Percentiles rank a stretch among this genome's conserved stretches.
Evolutionary conservation across 345 rosid genomes (phyloP).

Genomic region (Pseudoturritis turrita): DNA sequence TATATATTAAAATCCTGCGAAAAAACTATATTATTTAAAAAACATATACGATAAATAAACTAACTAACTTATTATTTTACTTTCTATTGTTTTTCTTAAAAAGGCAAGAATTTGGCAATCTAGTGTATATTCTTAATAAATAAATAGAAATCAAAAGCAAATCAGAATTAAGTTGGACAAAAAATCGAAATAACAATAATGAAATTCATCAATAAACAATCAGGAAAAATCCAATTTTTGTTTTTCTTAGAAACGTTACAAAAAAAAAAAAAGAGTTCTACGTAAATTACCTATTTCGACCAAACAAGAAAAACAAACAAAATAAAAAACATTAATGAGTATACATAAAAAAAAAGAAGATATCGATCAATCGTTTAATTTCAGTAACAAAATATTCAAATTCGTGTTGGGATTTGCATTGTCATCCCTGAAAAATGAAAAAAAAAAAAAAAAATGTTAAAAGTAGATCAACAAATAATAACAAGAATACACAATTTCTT

Average conservation of each 20-base stretch:
- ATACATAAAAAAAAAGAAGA: slow-evolving; percentile 27
- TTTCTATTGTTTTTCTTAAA: too few species aligned
- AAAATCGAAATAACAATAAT: not conserved
- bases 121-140: too few species aligned
- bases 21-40: too few species aligned
- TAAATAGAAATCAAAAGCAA: not conserved
- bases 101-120: too few species aligned
- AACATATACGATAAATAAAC: too few species aligned
- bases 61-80: too few species aligned
- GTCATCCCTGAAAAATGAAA: slow-evolving; percentile 21
- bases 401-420: slow-evolving; percentile 24
- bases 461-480: not conserved
- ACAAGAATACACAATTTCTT: not conserved
- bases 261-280: slow-evolving; percentile 11
- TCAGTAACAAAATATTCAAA: slow-evolving; percentile 10
- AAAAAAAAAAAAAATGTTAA: too few species aligned
- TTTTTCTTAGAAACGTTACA: slow-evolving; percentile 10
- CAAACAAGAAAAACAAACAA: slow-evolving; percentile 10
- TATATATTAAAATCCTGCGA: too few species aligned
- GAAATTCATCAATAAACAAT: not conserved
- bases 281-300: slow-evolving; percentile 15
- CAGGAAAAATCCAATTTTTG: not conserved
- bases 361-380: slow-evolving; percentile 12
- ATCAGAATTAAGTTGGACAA: not conserved
- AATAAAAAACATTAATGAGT: slow-evolving; percentile 7